Base-by-base conservation (phyloP, 768 basidiomycete species). In the Lactifluus subvellereus region DNA sequence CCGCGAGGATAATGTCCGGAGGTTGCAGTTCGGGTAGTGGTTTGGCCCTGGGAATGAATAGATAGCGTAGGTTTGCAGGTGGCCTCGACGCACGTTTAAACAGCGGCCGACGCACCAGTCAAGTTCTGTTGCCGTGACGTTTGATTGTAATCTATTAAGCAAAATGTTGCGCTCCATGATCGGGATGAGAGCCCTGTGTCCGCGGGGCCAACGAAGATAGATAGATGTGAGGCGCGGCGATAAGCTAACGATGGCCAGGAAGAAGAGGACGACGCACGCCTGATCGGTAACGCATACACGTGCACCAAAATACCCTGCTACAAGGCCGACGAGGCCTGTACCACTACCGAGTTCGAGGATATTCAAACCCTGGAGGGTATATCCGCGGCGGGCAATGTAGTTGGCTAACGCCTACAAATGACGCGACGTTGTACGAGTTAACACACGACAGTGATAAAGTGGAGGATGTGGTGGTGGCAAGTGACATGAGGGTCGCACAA, bases 271-370 rank as follows among this genome's bases (percentile, higher is more conserved):
- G 51, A 86, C 91, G 74, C 71, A 95, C 94, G 79, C 80, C 81
- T 95, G 94, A 77, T 98, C 94, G 18, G 94, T 97, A 67, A 94
- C 87, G 76, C 82, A 88, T 30, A 89, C 85, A 27, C 71, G 68
- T n/a, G 74, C 76, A 48, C 86, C 85, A 18, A 94, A 80, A 54
- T 80, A 77, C 6, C 81, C 92, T 2, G 88, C 87, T 6, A 88
- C 85, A 32, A 98, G 81, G 9, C 94, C 94, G n/a, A 96, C 93
- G 27, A 98, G 79, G 18, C 94, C 94, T 3, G 94, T 98, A 2
- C 94, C 94, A 67, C 89, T 89, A 5, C 94, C 94, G 2, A 98
- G 81, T 71, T 98, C 94, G 18, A 97, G 71, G 13, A 95, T 75
- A 35, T 71, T 81, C 72, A 80, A 84, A 52, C 80, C 80, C 32